These are phyloP conservation scores for Penicillium sp. DNA, from an alignment of 2,329 filamentous ascomycete genomes.

Conservation along the genomic window DNA sequence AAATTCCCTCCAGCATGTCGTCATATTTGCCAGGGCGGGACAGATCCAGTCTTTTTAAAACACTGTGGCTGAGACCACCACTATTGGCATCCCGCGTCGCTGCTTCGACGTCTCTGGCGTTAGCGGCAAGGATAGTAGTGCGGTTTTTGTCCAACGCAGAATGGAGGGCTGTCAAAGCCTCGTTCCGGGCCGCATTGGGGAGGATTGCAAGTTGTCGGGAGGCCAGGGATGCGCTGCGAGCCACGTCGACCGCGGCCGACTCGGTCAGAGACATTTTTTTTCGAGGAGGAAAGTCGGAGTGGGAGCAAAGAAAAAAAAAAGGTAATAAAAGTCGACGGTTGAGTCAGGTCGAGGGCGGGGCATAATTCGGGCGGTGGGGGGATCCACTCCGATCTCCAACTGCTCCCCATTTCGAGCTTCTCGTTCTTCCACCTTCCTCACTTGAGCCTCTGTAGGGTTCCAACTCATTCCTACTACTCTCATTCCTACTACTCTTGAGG, in stretches of 20 bases:
- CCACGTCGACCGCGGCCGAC: constrained; percentile 70
- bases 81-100: constrained; percentile 68
- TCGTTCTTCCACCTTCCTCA: not conserved
- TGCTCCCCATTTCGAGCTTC: not conserved
- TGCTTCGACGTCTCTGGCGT: constrained; percentile 70
- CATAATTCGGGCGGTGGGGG: constrained; percentile 8
- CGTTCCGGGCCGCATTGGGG: constrained; percentile 68
- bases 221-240: constrained; percentile 69
- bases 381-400: not conserved
- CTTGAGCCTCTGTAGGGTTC: not conserved
- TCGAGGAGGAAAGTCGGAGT: not conserved
- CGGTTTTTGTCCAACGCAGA: constrained; percentile 63
- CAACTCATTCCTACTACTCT: not conserved
- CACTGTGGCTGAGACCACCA: constrained; percentile 70
- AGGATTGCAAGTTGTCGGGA: constrained; percentile 80
- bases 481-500: not conserved
- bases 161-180: constrained; percentile 77
- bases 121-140: constrained; percentile 76
- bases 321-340: not conserved
- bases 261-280: constrained; percentile 77
- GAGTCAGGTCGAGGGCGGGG: constrained; percentile 11
- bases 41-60: constrained; percentile 83
- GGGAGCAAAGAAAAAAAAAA: not conserved
- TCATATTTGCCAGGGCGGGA: constrained; percentile 86
- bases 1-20: constrained; percentile 92